Conservation (phyloP, 192 early-diverging fungal genomes). For the Backusella tuberculispora region DNA sequence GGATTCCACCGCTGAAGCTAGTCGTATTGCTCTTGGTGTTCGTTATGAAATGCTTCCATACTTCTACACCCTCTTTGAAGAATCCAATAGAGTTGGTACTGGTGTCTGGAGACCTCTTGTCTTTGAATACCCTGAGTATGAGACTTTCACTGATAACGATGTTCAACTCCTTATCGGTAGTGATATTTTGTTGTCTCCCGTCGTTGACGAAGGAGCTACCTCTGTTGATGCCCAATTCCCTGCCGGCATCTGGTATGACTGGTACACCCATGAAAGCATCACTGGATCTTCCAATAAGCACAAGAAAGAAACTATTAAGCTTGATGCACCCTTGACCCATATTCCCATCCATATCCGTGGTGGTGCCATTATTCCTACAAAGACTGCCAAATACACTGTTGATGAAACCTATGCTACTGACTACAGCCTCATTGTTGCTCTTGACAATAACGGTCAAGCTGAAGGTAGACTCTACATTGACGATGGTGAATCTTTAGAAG, state of each 20-base stretch:
- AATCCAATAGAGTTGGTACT: conserved; percentile 53
- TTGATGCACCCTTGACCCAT: conserved; percentile 54
- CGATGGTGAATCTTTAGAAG: conserved; percentile 60
- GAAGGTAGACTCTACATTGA: conserved; percentile 62
- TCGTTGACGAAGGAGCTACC: conserved; percentile 48
- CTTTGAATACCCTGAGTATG: conserved; percentile 52
- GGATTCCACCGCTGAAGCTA: conserved; percentile 56
- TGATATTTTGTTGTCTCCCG: conserved; percentile 61
- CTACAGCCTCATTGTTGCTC: conserved; percentile 55
- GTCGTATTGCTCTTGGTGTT: conserved; percentile 53
- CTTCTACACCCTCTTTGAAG: conserved; percentile 58
- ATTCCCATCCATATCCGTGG: conserved; percentile 67
- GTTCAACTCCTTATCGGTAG: conserved; percentile 64
- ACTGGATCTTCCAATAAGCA: conserved; percentile 19
- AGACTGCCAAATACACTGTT: conserved; percentile 54
- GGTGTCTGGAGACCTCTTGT: conserved; percentile 59
- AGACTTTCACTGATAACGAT: conserved; percentile 50
- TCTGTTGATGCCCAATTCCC: conserved; percentile 68
- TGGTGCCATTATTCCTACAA: conserved; percentile 59
- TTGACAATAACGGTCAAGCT: conserved; percentile 50
- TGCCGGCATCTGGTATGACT: conserved; percentile 65
- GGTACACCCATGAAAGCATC: conserved; percentile 42
- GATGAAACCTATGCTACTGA: conserved; percentile 46
- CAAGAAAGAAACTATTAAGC: conserved; percentile 28
- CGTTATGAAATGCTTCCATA: conserved; percentile 68